Base-by-base conservation (phyloP, 148 eudicot species). In the Agrostemma githago region DNA sequence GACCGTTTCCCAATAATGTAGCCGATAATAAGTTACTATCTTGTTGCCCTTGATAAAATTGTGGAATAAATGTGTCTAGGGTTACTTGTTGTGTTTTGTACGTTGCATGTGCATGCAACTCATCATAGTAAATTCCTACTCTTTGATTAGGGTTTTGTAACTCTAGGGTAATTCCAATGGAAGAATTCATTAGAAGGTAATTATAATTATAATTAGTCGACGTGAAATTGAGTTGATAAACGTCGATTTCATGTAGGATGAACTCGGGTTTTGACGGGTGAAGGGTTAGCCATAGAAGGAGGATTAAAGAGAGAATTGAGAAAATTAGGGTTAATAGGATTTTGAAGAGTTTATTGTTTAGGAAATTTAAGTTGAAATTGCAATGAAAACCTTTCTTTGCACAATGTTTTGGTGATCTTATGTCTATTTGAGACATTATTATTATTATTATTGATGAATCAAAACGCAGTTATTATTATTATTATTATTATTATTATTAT, bases 211-310 rank as follows among this genome's bases (percentile, higher is more conserved):
- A 26, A 26, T 26, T 26, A 17, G 85, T 79, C 7, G 78, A 73
- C 4, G 97, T 82, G 80, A 94, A 86, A 79, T 87, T 88, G 61
- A 94, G 92, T 73, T 86, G 89, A 82, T 89, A 79, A 74, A 94
- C 46, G 57, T 86, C 80, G 39, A 83, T 79, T 83, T 90, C 77
- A 77, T 72, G 82, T 73, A 94, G 87, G 62, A 89, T 83, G 81
- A 91, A 94, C 39, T 86, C 74, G 0, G 98, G 98, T 53, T 94
- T 94, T 8, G 86, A 78, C 37, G 98, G 98, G 77, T 91, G 98
- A 62, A 94, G 85, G 65, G 81, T 61, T 69, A 94, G 81, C 85
- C 85, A 94, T 59, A 94, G 74, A 43, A 94, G 88, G 73, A 94
- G 83, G 61, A 89, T 82, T 74, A 94, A 71, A 2, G 84, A 87